These are phyloP conservation scores for Nissolia schottii DNA, from an alignment of 306 rosid species.

Conservation along the genomic window DNA sequence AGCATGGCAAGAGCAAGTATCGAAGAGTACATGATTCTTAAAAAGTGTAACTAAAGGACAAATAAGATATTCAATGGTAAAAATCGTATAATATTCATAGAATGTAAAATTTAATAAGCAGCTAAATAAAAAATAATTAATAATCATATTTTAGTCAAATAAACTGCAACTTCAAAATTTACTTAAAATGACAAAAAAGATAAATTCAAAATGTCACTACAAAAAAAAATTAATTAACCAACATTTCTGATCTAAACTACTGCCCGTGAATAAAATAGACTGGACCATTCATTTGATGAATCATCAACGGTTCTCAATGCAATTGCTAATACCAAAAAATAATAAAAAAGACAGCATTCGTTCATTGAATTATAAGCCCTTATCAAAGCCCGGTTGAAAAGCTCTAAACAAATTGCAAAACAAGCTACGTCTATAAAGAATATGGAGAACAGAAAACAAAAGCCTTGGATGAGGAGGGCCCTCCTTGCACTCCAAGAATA, in stretches of 20 bases:
- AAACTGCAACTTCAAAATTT: no score
- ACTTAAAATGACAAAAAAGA: no score
- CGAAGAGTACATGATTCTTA: neutral
- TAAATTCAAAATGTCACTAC: no score
- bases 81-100: no score
- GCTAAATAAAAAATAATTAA: neutral
- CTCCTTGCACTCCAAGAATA: slow-evolving; percentile 17
- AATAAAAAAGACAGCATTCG: neutral
- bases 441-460: neutral
- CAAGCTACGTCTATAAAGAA: neutral
- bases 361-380: neutral
- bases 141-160: neutral
- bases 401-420: neutral
- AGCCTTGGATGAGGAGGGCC: neutral
- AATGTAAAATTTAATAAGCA: neutral
- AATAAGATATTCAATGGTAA: neutral
- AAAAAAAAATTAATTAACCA: no score
- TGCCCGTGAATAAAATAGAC: no score
- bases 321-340: no score
- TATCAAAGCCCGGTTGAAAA: neutral
- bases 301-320: no score
- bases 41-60: neutral
- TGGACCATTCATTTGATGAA: no score
- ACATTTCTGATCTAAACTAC: no score
- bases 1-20: neutral